Conservation (phyloP, 371 early-diverging fungal genomes). For the Mucor velutinosus region DNA sequence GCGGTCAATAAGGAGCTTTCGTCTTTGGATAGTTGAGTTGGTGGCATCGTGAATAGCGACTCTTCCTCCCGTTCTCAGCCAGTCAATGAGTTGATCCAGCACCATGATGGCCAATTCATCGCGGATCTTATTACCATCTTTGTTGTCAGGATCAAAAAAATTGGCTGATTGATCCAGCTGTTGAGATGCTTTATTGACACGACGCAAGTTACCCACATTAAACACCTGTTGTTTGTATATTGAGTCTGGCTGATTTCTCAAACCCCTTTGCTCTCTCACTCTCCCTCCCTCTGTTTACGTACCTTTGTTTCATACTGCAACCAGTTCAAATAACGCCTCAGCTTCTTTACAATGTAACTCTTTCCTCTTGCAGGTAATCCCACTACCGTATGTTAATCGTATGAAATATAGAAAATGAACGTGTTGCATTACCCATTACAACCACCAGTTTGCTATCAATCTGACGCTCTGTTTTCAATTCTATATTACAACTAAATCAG, state of each 20-base stretch:
- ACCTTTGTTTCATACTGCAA: conserved; percentile 69
- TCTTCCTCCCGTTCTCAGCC: conserved; percentile 72
- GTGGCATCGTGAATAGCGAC: conserved; percentile 92
- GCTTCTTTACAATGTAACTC: conserved; percentile 86
- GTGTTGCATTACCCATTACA: conserved; percentile 61
- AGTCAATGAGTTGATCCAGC: conserved; percentile 77
- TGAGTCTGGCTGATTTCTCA: neutral
- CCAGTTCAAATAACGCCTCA: conserved; percentile 77
- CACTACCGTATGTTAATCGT: conserved; percentile 44
- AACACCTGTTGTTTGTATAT: conserved; percentile 59
- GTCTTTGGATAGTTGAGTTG: conserved; percentile 77
- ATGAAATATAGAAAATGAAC: neutral
- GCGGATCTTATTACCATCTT: conserved; percentile 66
- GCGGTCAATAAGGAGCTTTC: conserved; percentile 65
- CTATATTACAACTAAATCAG: neutral
- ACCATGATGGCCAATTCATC: conserved; percentile 79
- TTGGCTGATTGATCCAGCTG: conserved; percentile 53
- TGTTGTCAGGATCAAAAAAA: conserved; percentile 83
- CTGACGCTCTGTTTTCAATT: conserved; percentile 28
- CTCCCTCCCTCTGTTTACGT: neutral
- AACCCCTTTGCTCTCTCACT: no score
- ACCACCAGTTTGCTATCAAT: conserved; percentile 60
- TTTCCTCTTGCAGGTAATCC: conserved; percentile 91
- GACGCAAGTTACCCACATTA: conserved; percentile 86
- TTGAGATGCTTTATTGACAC: conserved; percentile 53